Evolutionary conservation across 1,139 yeast genomes (phyloP), one percentile per base, ranked within the genome.

Genomic region (Zhuliangozyma blackwelliae): DNA sequence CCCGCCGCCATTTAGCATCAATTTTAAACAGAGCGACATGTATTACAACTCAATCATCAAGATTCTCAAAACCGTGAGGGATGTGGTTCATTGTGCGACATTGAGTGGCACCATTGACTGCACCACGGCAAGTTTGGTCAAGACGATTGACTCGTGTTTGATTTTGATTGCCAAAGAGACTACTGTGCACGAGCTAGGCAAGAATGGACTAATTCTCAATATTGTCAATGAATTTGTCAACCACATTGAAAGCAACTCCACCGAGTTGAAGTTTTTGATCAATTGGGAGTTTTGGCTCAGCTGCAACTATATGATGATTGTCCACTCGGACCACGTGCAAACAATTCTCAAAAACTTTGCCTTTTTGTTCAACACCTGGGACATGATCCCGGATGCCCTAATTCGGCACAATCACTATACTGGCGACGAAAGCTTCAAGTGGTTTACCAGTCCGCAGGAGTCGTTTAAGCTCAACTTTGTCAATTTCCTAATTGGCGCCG

Each of bases 261-360:
- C 26, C 25, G 41, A 40, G 22, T 32, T 41, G 11, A 35, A 45
- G 9, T 39, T 35, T 32, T 37, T 45, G 19, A 58, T 85, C 16
- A 75, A 82, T 59, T 87, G 95, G 95, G 67, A 67, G 37, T 86
- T 87, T 51, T 87, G 95, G 95, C 55, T 83, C 9, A 66, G 72
- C 39, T 81, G 85, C 20, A 60, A 71, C 16, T 65, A 75, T 43
- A 66, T 76, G 47, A 75, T 85, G 81, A 57, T 85, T 20, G 54
- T 65, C 10, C 59, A 63, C 37, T 76, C 87, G 7, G 80, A 79
- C 37, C 86, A 79, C 52, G 67, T 79, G 41, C 82, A 79, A 47
- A 70, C 76, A 20, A 75, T 83, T 40, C 63, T 83, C 29, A 75
- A 84, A 43, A 77, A 79, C 16, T 56, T 86, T 33, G 77, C 90